phyloP scores from a whole-genome alignment of 208 protist species.

The Tritrichomonas musculus region DNA sequence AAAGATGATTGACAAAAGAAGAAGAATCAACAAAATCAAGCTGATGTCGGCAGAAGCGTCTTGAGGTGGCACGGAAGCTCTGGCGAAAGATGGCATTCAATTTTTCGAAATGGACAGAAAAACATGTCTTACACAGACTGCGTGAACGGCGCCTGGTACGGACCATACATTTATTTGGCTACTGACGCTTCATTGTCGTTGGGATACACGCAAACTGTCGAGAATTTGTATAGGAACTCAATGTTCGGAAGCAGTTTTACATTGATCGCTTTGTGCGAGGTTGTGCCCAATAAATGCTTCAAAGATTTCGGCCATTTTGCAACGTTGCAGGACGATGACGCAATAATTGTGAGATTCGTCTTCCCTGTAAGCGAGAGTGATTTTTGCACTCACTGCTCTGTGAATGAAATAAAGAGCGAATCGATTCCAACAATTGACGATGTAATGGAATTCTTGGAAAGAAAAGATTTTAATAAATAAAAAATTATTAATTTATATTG shows the following conservation, averaged over 20 bases:
- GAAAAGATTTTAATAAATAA: too few species aligned
- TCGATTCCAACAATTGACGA: too few species aligned
- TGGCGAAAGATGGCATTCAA: not conserved
- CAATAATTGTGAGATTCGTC: not conserved
- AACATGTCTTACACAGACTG: not conserved
- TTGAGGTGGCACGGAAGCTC: not conserved
- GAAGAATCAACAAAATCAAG: not conserved
- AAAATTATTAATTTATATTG: too few species aligned
- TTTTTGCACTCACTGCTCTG: too few species aligned
- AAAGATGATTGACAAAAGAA: not conserved
- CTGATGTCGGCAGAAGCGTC: not conserved
- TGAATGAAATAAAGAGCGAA: too few species aligned
- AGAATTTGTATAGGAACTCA: not conserved
- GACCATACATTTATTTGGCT: not conserved
- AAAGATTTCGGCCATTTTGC: not conserved
- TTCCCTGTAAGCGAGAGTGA: too few species aligned
- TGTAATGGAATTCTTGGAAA: too few species aligned
- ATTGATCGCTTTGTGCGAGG: not conserved
- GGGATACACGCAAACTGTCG: not conserved
- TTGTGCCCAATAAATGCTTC: not conserved
- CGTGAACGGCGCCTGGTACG: not conserved
- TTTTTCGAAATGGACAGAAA: not conserved
- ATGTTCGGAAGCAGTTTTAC: not conserved
- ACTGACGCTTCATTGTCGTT: not conserved
- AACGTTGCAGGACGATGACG: not conserved